Evolutionary conservation across 768 basidiomycete genomes (phyloP).

Genomic region (Auricularia sp.): DNA sequence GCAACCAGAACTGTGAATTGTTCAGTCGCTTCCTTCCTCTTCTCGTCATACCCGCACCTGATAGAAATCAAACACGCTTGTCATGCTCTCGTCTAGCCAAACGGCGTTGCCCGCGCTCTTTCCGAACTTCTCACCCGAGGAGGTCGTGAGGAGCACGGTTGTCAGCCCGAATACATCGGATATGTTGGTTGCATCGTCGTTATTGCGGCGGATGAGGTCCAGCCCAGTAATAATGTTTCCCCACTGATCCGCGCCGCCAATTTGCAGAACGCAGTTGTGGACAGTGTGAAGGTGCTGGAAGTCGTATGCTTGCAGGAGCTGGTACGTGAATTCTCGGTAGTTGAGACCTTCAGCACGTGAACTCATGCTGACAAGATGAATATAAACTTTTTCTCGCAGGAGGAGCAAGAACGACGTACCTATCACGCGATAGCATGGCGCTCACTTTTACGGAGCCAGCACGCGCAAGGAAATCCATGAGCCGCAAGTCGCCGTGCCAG

Average conservation of each 20-base stretch:
- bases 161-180: slow-evolving; percentile 50
- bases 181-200: background rate
- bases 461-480: slow-evolving; percentile 76
- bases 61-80: slow-evolving; percentile 88
- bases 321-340: slow-evolving; percentile 98
- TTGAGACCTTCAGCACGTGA: slow-evolving; percentile 53
- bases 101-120: slow-evolving; percentile 95
- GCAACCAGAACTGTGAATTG: slow-evolving; percentile 70
- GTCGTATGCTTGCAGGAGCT: slow-evolving; percentile 94
- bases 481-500: slow-evolving; percentile 65
- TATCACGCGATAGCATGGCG: slow-evolving; percentile 84
- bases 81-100: slow-evolving; percentile 72
- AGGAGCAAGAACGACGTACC: slow-evolving; percentile 35
- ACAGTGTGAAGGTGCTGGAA: slow-evolving; percentile 66
- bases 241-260: slow-evolving; percentile 98
- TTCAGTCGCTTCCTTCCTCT: background rate
- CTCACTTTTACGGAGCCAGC: slow-evolving; percentile 80
- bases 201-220: slow-evolving; percentile 65
- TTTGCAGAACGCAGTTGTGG: slow-evolving; percentile 68
- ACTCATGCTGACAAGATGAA: slow-evolving; percentile 46
- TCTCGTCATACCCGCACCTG: slow-evolving; percentile 44
- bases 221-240: slow-evolving; percentile 94
- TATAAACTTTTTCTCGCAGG: too few species aligned
- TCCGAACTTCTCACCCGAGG: slow-evolving; percentile 89
- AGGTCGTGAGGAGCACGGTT: slow-evolving; percentile 86